Evolutionary conservation across 345 rosid species (phyloP), one percentile per base, ranked within the genome.

Genomic region (Eucalyptus caleyi): DNA sequence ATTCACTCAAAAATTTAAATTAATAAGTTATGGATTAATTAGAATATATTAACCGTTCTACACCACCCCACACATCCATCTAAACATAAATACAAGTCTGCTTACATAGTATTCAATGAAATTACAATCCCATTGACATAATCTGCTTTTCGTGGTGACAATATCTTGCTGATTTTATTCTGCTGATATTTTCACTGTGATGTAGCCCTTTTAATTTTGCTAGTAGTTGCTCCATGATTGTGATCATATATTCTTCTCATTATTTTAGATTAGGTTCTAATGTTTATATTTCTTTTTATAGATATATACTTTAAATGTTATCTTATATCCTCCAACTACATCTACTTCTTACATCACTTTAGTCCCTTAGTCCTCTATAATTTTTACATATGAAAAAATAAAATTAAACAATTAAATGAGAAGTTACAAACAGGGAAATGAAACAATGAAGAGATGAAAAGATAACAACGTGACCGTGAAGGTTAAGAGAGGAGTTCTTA

Each of bases 151-250:
- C 0, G 8, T 60, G 69, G 32, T 59, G 30, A 0, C 30, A 59
- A 2, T 26, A 10, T 24, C 51, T 9, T 56, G 30, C 32, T 27
- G 16, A 30, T 62, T 62, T 62, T 62, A 62, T 62, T 56, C 3
- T 56, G 0, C 0, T 56, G 3, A 24, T 24, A 56, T 56, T 0
- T 56, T 56, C 30, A 56, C 0, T 10, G 13, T 56, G 62, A 56
- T 56, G 62, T 23, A 62, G 34, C 69, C 32, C 69, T 62, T 62
- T 62, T 5, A 30, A 14, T 62, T 62, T 30, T 30, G 34, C 69
- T 13, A 11, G 32, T 12, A 62, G 32, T 12, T 62, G 16, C 32
- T 62, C 16, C 34, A 62, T 62, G 34, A 12, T 62, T 62, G 69
- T 62, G 69, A 62, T 13, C 4, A 27, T 12, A 0, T 60, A 27